Evolutionary conservation across 352 stramenopile species (phyloP).

Genomic region (Phytophthora podocarpi): DNA sequence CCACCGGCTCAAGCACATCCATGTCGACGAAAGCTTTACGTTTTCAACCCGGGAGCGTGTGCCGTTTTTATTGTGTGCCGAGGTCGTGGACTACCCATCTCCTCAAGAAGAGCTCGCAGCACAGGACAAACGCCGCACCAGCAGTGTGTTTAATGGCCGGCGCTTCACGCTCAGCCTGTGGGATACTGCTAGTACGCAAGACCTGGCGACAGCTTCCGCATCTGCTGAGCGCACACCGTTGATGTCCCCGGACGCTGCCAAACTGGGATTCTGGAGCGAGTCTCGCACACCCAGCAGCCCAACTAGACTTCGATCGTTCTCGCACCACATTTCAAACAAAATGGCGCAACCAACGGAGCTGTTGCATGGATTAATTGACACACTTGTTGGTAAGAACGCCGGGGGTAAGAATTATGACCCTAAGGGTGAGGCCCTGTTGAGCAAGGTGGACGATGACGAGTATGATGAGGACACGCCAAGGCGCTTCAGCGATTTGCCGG

Average conservation of each 20-base stretch:
- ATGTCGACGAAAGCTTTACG: conserved; percentile 82
- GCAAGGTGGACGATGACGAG: conserved; percentile 17
- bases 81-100: conserved; percentile 76
- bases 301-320: conserved; percentile 66
- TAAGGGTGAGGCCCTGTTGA: conserved; percentile 46
- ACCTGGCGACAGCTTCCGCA: conserved; percentile 29
- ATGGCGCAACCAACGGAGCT: conserved; percentile 71
- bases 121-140: conserved; percentile 45
- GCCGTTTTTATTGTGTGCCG: conserved; percentile 75
- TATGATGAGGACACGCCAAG: conserved; percentile 25
- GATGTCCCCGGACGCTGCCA: conserved; percentile 61
- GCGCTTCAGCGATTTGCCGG: conserved; percentile 28
- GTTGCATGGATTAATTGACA: conserved; percentile 72
- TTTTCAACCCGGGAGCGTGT: conserved; percentile 87
- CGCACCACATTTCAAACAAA: conserved; percentile 74
- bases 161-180: conserved; percentile 72
- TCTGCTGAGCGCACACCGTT: conserved; percentile 45
- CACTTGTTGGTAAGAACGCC: conserved; percentile 66
- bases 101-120: conserved; percentile 28
- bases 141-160: conserved; percentile 56
- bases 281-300: conserved; percentile 62
- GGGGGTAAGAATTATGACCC: conserved; percentile 36
- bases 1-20: conserved; percentile 78
- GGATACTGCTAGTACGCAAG: conserved; percentile 53
- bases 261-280: conserved; percentile 86